phyloP scores from a whole-genome alignment of 495 filamentous ascomycete genomes.

The Podospora tetraspora region DNA sequence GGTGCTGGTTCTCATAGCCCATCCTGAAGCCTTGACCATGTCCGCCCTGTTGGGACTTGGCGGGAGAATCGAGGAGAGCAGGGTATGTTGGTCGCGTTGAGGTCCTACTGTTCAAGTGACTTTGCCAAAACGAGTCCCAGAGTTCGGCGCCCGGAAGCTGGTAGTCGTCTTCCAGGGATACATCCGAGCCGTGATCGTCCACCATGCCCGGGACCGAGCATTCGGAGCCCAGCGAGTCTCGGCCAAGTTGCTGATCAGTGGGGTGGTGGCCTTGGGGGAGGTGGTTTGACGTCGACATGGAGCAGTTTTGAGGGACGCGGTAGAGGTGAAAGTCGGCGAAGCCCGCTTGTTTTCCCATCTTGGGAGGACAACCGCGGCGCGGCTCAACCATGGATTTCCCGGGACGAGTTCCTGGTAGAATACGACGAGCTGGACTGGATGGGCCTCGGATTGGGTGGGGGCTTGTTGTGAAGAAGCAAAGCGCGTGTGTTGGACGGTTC shows the following conservation, averaged over 20 bases:
- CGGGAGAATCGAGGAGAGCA: conserved; percentile 12
- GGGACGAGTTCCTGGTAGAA: neutral
- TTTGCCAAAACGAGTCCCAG: conserved; percentile 27
- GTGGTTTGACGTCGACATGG: conserved; percentile 20
- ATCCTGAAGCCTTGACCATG: neutral
- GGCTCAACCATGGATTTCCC: neutral
- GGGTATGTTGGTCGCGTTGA: conserved; percentile 10
- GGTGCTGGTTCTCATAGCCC: neutral
- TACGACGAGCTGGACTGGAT: neutral
- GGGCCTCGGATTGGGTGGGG: neutral
- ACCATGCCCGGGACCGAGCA: conserved; percentile 26
- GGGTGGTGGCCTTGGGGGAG: conserved; percentile 2
- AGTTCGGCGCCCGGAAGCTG: conserved; percentile 19
- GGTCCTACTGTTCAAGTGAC: neutral
- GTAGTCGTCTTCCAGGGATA: conserved; percentile 28
- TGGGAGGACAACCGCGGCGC: neutral
- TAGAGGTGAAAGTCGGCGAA: conserved; percentile 4
- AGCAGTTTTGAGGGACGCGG: conserved; percentile 1
- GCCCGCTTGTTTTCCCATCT: conserved; percentile 10
- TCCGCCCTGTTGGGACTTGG: neutral
- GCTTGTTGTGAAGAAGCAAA: neutral
- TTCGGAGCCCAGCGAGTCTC: conserved; percentile 25
- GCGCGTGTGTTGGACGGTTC: neutral
- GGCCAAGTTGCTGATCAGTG: neutral
- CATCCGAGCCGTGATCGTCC: conserved; percentile 28